Base-by-base conservation (phyloP, 2,329 filamentous ascomycete species). In the Pseudogymnoascus verrucosus region DNA sequence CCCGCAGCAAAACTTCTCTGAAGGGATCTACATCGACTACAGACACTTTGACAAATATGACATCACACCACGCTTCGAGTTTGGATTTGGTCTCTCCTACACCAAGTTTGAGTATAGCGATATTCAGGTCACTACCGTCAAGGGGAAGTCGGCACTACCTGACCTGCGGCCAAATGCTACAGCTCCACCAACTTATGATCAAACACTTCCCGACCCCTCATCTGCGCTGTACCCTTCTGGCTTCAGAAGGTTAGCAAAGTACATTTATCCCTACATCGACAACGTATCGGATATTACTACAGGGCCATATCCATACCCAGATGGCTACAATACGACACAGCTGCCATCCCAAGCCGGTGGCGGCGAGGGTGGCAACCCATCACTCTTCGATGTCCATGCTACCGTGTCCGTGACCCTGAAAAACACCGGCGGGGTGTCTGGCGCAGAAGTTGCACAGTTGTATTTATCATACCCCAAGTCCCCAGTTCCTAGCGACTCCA, bases 21-120 rank as follows among this genome's bases (percentile, higher is more conserved):
- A 96, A 72, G 91, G 91, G 0, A 77, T 96, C 0, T 93, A 93
- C 72, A 87, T 96, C 68, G 93, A 97, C 78, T 96, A 97, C 76
- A 87, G 92, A 11, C 84, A 93, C 74, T 93, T 97, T 69, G 92
- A 96, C 78, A 90, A 89, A 72, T 76, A 88, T 63, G 79, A 81
- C 64, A 87, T 95, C 65, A 79, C 80, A 4, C 93, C 93, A 0
- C 88, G 89, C 0, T 97, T 88, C 72, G 89, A 91, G 57, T 97
- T 97, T 69, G 93, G 93, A 0, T 93, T 87, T 65, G 93, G 93
- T 0, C 81, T 97, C 1, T 86, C 83, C 1, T 89, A 89, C 76
- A 88, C 84, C 3, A 81, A 75, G 0, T 91, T 86, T 72, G 76
- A 81, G 10, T 79, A 87, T 34, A 79, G 80, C 1, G 78, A 82